These are phyloP conservation scores for Fraxinus quadrangulata DNA, from an alignment of 257 asterid genomes.

Conservation along the genomic window DNA sequence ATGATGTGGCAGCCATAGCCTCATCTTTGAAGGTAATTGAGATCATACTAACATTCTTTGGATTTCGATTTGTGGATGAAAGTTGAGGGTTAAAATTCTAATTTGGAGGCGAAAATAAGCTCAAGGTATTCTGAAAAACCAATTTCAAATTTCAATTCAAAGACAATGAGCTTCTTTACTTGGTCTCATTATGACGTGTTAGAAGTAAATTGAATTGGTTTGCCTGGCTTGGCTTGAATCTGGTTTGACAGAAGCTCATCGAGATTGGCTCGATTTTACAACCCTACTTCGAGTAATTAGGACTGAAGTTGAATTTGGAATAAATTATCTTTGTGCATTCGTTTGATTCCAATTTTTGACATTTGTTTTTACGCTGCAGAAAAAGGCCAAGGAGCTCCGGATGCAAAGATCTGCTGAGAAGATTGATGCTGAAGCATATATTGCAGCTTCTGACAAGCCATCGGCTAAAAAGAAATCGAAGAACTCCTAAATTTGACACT, in stretches of 20 bases:
- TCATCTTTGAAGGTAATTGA: constrained; percentile 66
- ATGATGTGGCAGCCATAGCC: constrained; percentile 60
- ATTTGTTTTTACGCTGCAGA: constrained; percentile 42
- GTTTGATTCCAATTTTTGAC: not conserved
- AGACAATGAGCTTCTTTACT: not conserved
- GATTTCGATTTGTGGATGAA: not conserved
- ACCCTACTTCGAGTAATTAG: not conserved
- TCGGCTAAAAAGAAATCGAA: constrained; percentile 54
- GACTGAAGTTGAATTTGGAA: not conserved
- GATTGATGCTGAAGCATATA: constrained; percentile 59
- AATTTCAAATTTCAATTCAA: not conserved
- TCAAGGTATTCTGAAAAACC: not conserved
- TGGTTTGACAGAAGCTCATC: no score
- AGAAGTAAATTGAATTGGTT: not conserved
- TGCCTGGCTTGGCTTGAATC: not conserved
- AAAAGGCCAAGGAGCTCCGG: constrained; percentile 65
- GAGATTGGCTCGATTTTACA: not conserved
- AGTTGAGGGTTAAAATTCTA: not conserved
- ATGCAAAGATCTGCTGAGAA: constrained; percentile 57
- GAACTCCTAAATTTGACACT: constrained; percentile 18
- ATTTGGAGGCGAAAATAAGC: not conserved
- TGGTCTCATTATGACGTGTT: not conserved
- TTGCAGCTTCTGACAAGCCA: constrained; percentile 48
- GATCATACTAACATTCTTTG: not conserved
- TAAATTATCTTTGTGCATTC: not conserved